Conservation (phyloP, 2,329 filamentous ascomycete genomes). For the Camillea tinctor region DNA sequence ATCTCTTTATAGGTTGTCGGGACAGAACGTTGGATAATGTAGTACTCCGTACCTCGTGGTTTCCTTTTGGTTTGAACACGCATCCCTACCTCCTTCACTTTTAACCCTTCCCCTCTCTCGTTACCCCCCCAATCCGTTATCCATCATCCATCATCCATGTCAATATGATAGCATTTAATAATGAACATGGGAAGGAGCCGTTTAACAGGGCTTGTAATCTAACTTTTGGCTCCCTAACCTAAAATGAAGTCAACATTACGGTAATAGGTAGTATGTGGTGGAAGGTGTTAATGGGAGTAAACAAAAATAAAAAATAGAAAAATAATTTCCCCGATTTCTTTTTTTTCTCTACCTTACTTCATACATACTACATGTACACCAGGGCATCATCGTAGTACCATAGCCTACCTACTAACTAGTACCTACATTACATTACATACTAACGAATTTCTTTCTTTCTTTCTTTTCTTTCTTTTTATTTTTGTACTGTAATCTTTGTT, state of each 20-base stretch:
- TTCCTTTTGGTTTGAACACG: too few species aligned
- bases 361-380: not conserved
- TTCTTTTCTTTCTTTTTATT: too few species aligned
- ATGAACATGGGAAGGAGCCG: not conserved
- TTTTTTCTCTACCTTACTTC: not conserved
- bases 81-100: not conserved
- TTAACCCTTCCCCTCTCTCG: not conserved
- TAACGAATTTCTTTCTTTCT: too few species aligned
- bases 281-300: not conserved
- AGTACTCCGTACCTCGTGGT: too few species aligned
- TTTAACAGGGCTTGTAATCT: not conserved
- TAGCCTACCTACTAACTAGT: too few species aligned
- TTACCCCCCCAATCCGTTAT: constrained; percentile 14
- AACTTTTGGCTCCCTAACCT: not conserved
- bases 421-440: too few species aligned
- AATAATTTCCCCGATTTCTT: not conserved
- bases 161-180: not conserved
- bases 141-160: not conserved
- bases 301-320: too few species aligned
- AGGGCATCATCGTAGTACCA: too few species aligned
- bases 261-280: too few species aligned
- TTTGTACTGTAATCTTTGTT: not conserved
- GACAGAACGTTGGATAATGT: not conserved
- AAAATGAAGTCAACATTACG: not conserved
- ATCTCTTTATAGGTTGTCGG: not conserved